phyloP scores from a whole-genome alignment of 2,329 filamentous ascomycete genomes.

The Hypomyces perniciosus region DNA sequence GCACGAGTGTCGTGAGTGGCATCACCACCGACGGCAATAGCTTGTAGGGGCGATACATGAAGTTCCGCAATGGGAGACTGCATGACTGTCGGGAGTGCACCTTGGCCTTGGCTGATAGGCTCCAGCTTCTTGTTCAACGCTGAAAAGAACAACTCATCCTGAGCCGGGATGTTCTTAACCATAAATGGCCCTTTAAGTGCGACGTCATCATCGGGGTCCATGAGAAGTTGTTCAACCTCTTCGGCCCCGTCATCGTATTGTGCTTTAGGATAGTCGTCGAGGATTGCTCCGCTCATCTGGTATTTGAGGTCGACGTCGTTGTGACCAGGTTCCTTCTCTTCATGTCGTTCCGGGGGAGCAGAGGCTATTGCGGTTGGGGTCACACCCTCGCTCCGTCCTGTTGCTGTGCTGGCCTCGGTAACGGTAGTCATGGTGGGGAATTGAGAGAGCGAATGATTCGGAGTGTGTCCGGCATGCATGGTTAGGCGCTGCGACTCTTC shows the following conservation, averaged over 20 bases:
- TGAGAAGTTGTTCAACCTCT: constrained; percentile 20
- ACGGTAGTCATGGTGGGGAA: constrained; percentile 38
- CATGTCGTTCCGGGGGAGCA: background rate
- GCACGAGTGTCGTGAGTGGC: constrained; percentile 17
- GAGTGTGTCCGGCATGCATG: constrained; percentile 59
- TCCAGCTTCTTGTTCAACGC: constrained; percentile 47
- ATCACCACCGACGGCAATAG: constrained; percentile 15
- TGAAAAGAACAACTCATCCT: constrained; percentile 50
- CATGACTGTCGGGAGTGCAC: constrained; percentile 41
- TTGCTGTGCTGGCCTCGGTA: constrained; percentile 28
- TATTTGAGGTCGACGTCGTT: background rate
- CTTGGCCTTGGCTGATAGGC: constrained; percentile 40
- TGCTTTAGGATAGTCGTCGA: too few relatives aligned
- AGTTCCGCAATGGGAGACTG: constrained; percentile 25
- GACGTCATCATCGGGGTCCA: constrained; percentile 39
- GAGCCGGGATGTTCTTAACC: constrained; percentile 49
- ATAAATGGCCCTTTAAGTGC: constrained; percentile 47
- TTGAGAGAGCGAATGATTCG: constrained; percentile 52
- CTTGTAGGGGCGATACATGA: constrained; percentile 14
- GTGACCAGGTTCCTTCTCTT: background rate
- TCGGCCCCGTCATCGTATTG: constrained; percentile 1
- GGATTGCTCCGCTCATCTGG: background rate
- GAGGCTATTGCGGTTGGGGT: constrained; percentile 22
- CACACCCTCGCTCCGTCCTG: constrained; percentile 23
- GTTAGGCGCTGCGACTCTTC: constrained; percentile 47